Conservation (phyloP, 306 rosid genomes). For the Carpinus fangiana region DNA sequence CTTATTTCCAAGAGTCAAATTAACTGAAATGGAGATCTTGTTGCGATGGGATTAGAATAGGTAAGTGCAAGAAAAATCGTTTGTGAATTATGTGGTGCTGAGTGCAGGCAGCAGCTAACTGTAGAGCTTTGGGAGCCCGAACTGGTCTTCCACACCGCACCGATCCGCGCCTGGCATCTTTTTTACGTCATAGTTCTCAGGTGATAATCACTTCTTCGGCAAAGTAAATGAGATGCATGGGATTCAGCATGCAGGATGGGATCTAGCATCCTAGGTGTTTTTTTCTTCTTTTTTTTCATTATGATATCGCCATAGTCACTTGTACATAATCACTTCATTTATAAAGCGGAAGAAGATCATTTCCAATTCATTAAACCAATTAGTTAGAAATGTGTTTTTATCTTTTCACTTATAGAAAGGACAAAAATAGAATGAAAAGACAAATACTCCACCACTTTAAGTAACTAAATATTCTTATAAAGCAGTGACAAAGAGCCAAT, state of each 20-base stretch:
- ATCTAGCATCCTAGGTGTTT: background rate
- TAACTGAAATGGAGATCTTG: background rate
- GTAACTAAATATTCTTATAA: too few species aligned
- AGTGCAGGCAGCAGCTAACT: constrained; percentile 79
- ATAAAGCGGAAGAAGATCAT: too few species aligned
- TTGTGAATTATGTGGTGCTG: constrained; percentile 20
- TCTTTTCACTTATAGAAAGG: too few species aligned
- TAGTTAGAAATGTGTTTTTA: too few species aligned
- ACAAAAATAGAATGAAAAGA: too few species aligned
- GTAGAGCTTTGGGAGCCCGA: constrained; percentile 89
- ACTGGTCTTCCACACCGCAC: constrained; percentile 70
- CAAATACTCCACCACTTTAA: too few species aligned
- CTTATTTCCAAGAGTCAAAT: background rate
- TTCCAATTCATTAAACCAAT: too few species aligned
- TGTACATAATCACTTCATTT: background rate
- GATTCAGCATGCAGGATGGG: background rate
- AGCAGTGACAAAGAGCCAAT: background rate
- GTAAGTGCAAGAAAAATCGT: constrained; percentile 3
- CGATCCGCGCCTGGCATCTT: constrained; percentile 67
- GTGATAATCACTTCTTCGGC: background rate
- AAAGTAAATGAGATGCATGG: background rate
- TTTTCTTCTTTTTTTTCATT: background rate
- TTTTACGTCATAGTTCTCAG: constrained; percentile 25
- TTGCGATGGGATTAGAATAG: background rate
- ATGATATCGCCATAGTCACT: background rate